These are phyloP conservation scores for Diaporthe sp. DNA, from an alignment of 2,329 filamentous ascomycete genomes.

Conservation along the genomic window DNA sequence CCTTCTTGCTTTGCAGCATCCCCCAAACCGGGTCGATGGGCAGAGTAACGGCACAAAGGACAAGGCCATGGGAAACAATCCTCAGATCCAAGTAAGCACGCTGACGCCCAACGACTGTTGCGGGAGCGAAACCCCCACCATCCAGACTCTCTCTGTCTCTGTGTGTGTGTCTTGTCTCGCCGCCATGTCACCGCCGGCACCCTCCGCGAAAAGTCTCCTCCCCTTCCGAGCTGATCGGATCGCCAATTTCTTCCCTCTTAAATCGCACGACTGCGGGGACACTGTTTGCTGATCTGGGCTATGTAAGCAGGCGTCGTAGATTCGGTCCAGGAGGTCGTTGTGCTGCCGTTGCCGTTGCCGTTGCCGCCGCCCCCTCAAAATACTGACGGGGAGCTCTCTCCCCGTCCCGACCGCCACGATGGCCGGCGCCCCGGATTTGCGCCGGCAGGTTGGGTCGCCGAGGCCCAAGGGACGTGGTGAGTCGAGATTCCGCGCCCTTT, in stretches of 20 bases:
- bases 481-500: slow-evolving; percentile 46
- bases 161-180: background rate
- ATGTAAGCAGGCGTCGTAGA: slow-evolving; percentile 57
- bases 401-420: slow-evolving; percentile 27
- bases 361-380: slow-evolving; percentile 42
- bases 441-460: slow-evolving; percentile 68
- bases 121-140: slow-evolving; percentile 16
- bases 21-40: slow-evolving; percentile 55
- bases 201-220: background rate
- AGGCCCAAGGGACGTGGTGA: slow-evolving; percentile 69
- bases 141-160: background rate
- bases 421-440: slow-evolving; percentile 55
- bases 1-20: slow-evolving; percentile 36
- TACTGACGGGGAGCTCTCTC: slow-evolving; percentile 63
- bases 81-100: slow-evolving; percentile 59
- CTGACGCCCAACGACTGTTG: background rate
- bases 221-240: background rate
- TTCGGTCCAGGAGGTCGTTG: slow-evolving; percentile 51
- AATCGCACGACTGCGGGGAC: background rate
- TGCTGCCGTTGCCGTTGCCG: slow-evolving; percentile 13
- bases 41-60: slow-evolving; percentile 56
- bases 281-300: slow-evolving; percentile 44
- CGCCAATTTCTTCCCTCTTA: background rate
- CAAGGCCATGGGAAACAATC: slow-evolving; percentile 64
- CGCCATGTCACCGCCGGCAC: background rate